Percentiles rank a stretch among this genome's conserved stretches.
These are phyloP conservation scores for Colletotrichum echinochloae DNA, from an alignment of 2,329 filamentous ascomycete species.

Conservation along the genomic window DNA sequence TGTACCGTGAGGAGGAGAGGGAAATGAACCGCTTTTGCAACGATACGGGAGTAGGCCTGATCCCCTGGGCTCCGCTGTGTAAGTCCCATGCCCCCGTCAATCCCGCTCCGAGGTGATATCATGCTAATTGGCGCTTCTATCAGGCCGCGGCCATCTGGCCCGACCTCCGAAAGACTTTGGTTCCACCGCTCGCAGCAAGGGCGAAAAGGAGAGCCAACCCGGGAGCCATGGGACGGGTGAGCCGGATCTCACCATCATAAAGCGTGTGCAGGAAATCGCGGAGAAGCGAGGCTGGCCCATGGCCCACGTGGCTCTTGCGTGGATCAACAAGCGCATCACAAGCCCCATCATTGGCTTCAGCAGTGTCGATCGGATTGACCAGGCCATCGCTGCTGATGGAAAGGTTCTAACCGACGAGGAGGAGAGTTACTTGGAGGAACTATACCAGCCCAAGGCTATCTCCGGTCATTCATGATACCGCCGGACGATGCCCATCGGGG, in stretches of 20 bases:
- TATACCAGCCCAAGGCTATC: slow-evolving; percentile 67
- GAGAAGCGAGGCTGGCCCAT: slow-evolving; percentile 69
- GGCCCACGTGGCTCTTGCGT: slow-evolving; percentile 73
- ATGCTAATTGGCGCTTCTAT: slow-evolving; percentile 1
- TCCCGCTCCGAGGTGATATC: neutral
- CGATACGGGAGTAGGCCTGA: slow-evolving; percentile 56
- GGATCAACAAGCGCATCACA: slow-evolving; percentile 66
- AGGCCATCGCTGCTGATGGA: slow-evolving; percentile 62
- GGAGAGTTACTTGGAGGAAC: slow-evolving; percentile 70
- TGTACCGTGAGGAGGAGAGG: slow-evolving; percentile 69
- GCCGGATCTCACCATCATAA: slow-evolving; percentile 49
- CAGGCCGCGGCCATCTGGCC: slow-evolving; percentile 47
- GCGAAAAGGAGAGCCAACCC: slow-evolving; percentile 48
- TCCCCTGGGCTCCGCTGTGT: slow-evolving; percentile 47
- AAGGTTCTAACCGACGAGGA: slow-evolving; percentile 69
- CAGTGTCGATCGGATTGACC: slow-evolving; percentile 69
- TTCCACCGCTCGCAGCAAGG: slow-evolving; percentile 45
- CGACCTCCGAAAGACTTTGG: slow-evolving; percentile 44
- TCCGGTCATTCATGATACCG: slow-evolving; percentile 25
- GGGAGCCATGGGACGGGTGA: slow-evolving; percentile 49
- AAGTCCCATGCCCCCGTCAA: neutral
- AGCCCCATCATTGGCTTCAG: slow-evolving; percentile 73
- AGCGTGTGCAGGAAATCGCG: slow-evolving; percentile 64
- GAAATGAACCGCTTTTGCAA: slow-evolving; percentile 58
- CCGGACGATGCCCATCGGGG: neutral